Evolutionary conservation across 805 yeast species (phyloP).

Genomic region (Candida ponderosae): DNA sequence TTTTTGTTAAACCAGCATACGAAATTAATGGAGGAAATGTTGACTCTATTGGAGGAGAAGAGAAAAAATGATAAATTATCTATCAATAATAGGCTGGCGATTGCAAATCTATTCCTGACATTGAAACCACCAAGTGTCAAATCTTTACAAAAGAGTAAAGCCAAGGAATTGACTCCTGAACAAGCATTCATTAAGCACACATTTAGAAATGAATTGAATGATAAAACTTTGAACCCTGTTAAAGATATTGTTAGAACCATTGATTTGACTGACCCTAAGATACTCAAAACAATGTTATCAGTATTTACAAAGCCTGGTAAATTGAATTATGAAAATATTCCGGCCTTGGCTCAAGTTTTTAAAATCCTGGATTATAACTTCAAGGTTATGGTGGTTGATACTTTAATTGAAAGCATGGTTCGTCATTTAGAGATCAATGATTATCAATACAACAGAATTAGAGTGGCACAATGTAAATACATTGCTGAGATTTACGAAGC

Average conservation of each 20-base stretch:
- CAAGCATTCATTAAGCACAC: conserved; percentile 42
- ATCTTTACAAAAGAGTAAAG: conserved; percentile 15
- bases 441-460: conserved; percentile 46
- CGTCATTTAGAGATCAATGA: conserved; percentile 61
- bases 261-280: conserved; percentile 35
- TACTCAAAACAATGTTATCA: conserved; percentile 24
- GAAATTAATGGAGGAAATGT: conserved; percentile 54
- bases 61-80: conserved; percentile 41
- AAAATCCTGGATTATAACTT: conserved; percentile 30
- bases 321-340: conserved; percentile 49
- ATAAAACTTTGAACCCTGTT: conserved; percentile 26
- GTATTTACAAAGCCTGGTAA: conserved; percentile 54
- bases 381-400: conserved; percentile 45
- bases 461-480: conserved; percentile 56
- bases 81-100: conserved; percentile 47
- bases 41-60: conserved; percentile 44
- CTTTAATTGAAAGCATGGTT: conserved; percentile 52
- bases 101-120: conserved; percentile 46
- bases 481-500: conserved; percentile 49
- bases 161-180: conserved; percentile 29
- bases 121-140: conserved; percentile 48
- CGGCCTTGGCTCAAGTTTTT: conserved; percentile 40
- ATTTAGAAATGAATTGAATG: conserved; percentile 41
- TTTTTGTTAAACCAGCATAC: conserved; percentile 53
- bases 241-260: conserved; percentile 32